Evolutionary conservation across 148 eudicot genomes (phyloP), one percentile per base, ranked within the genome.

Genomic region (Persicaria maculosa): DNA sequence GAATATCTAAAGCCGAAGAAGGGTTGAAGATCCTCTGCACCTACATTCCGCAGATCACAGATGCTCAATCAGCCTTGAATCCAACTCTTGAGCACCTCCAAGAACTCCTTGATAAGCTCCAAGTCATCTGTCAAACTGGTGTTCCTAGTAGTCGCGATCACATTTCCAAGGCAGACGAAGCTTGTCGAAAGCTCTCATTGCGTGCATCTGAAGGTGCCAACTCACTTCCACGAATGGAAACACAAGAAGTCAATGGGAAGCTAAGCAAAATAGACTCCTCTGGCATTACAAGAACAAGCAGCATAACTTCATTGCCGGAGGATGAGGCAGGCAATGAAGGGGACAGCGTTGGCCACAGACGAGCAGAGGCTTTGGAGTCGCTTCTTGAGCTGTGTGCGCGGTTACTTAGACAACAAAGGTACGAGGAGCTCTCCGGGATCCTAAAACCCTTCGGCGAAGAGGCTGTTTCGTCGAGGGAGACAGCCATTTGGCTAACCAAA

Each of bases 401-500:
- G 57, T 79, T 89, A 20, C 83, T 86, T 14, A 84, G 82, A 69
- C 85, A 82, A 44, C 78, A 80, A 72, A 81, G 78, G 78, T 72
- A 84, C 19, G 91, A 87, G 73, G 93, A 89, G 72, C 85, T 89
- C 57, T 85, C 89, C 8, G 93, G 93, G 20, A 86, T 89, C 44
- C 76, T 89, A 47, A 87, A 74, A 72, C 93, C 93, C 20, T 89
- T 89, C 71, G 93, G 88, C 9, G 91, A 86, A 52, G 93, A 87
- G 70, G 81, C 82, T 4, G 91, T 86, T 9, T 89, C 93, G 1
- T 89, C 93, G 4, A 87, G 91, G 84, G 93, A 89, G 79, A 89
- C 93, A 15, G 89, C 93, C 9, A 89, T 87, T 78, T 89, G 93
- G 93, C 79, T 89, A 62, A 85, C 93, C 17, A 89, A 87, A 55